A percentile compares a stretch with the other conserved stretches of the same genome.
These are phyloP conservation scores for Actinomortierella wolfii DNA, from an alignment of 371 early-diverging fungal species.

Conservation along the genomic window DNA sequence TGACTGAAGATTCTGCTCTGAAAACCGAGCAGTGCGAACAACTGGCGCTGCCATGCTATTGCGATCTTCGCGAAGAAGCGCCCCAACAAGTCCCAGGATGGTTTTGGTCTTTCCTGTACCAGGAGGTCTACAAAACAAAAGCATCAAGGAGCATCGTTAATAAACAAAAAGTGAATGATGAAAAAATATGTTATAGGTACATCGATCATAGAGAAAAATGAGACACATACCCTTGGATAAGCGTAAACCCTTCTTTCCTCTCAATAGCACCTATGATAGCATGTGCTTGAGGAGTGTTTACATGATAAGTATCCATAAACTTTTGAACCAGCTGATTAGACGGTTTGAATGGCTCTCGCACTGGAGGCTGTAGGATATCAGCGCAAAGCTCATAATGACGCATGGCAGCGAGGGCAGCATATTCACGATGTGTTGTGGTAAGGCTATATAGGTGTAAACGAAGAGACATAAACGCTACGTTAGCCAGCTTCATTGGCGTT, in stretches of 20 bases:
- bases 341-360: slow-evolving; percentile 19
- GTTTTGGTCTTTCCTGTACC: slow-evolving; percentile 95
- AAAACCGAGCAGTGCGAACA: slow-evolving; percentile 13
- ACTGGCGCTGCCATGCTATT: slow-evolving; percentile 15
- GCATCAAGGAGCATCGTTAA: no score
- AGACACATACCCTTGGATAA: slow-evolving; percentile 83
- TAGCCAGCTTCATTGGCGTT: background rate
- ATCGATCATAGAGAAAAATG: background rate
- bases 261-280: slow-evolving; percentile 79
- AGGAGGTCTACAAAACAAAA: slow-evolving; percentile 65
- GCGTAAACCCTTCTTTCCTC: slow-evolving; percentile 75
- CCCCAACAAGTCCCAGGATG: slow-evolving; percentile 82
- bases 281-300: slow-evolving; percentile 90
- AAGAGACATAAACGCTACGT: background rate
- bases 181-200: no score
- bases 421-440: slow-evolving; percentile 86
- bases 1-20: slow-evolving; percentile 12
- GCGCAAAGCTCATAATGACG: slow-evolving; percentile 63
- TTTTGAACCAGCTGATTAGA: slow-evolving; percentile 49
- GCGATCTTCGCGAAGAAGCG: slow-evolving; percentile 60
- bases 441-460: slow-evolving; percentile 48
- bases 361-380: slow-evolving; percentile 69
- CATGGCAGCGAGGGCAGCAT: slow-evolving; percentile 73
- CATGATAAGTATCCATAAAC: slow-evolving; percentile 65
- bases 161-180: no score